Conservation (phyloP, 140 eudicot genomes). For the Bidens hawaiensis region DNA sequence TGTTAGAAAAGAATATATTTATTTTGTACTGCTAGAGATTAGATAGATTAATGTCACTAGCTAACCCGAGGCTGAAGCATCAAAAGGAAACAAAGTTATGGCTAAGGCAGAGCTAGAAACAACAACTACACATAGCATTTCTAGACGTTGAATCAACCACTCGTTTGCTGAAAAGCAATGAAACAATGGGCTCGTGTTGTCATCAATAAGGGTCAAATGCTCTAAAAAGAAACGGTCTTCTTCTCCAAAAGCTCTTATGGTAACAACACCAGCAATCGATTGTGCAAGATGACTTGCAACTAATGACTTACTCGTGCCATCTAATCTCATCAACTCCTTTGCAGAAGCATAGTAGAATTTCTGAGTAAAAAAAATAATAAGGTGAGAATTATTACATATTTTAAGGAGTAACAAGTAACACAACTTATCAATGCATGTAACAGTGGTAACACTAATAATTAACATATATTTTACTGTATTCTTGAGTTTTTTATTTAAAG, state of each 20-base stretch:
- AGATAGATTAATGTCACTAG: not conserved
- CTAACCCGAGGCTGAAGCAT: constrained; percentile 57
- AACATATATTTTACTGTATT: too few species aligned
- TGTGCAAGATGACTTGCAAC: constrained; percentile 70
- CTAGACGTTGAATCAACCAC: constrained; percentile 66
- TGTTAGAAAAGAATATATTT: not conserved
- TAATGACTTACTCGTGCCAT: constrained; percentile 69
- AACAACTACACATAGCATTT: constrained; percentile 51
- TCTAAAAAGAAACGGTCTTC: constrained; percentile 49
- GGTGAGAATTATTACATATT: not conserved
- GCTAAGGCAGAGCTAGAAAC: constrained; percentile 60
- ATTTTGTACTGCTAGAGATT: not conserved
- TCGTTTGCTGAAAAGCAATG: constrained; percentile 66
- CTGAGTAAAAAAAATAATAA: constrained; percentile 20
- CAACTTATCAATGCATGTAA: not conserved
- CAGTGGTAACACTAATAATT: too few species aligned
- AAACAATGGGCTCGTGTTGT: constrained; percentile 50
- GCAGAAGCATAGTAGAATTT: constrained; percentile 60
- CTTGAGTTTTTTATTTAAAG: too few species aligned
- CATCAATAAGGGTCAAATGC: constrained; percentile 45
- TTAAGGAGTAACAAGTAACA: not conserved
- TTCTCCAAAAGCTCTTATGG: constrained; percentile 76
- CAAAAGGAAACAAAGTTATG: constrained; percentile 52
- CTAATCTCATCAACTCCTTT: constrained; percentile 70
- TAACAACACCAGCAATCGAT: constrained; percentile 56